Evolutionary conservation across 352 stramenopile species (phyloP).

Genomic region (Aphanomyces euteiches): DNA sequence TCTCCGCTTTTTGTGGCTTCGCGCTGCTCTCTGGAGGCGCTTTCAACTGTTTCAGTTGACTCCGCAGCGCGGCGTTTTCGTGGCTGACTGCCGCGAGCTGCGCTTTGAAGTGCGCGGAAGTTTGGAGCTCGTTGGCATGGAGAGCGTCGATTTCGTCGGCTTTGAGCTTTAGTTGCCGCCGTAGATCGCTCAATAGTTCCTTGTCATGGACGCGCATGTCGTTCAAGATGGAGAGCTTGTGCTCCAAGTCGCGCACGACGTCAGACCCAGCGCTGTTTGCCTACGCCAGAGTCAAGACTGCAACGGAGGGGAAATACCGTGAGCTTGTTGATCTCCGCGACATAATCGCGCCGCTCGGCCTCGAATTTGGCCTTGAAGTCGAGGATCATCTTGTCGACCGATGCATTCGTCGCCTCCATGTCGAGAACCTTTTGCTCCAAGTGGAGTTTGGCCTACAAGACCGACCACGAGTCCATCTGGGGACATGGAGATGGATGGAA

Average conservation of each 20-base stretch:
- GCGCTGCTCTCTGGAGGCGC: slow-evolving; percentile 39
- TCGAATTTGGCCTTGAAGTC: slow-evolving; percentile 51
- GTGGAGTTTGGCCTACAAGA: no score
- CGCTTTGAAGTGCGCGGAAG: slow-evolving; percentile 8
- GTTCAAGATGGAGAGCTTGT: slow-evolving; percentile 59
- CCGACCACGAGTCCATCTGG: no score
- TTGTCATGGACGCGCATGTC: slow-evolving; percentile 64
- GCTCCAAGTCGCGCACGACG: slow-evolving; percentile 45
- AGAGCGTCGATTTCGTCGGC: slow-evolving; percentile 46
- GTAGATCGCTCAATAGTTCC: slow-evolving; percentile 51
- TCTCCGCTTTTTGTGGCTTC: background rate
- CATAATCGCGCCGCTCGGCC: slow-evolving; percentile 44
- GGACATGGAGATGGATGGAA: no score
- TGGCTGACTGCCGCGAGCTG: slow-evolving; percentile 38
- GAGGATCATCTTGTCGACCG: slow-evolving; percentile 49
- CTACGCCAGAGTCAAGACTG: no score
- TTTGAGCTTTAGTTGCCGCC: slow-evolving; percentile 54
- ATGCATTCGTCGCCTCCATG: slow-evolving; percentile 61
- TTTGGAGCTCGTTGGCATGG: slow-evolving; percentile 39
- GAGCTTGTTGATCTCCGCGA: background rate
- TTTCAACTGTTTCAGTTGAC: slow-evolving; percentile 44
- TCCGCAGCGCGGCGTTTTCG: slow-evolving; percentile 34
- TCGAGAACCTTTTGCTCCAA: slow-evolving; percentile 68
- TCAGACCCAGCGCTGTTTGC: slow-evolving; percentile 2
- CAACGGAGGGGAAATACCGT: no score